Conservation (phyloP, 345 rosid genomes). For the Lumnitzera racemosa region DNA sequence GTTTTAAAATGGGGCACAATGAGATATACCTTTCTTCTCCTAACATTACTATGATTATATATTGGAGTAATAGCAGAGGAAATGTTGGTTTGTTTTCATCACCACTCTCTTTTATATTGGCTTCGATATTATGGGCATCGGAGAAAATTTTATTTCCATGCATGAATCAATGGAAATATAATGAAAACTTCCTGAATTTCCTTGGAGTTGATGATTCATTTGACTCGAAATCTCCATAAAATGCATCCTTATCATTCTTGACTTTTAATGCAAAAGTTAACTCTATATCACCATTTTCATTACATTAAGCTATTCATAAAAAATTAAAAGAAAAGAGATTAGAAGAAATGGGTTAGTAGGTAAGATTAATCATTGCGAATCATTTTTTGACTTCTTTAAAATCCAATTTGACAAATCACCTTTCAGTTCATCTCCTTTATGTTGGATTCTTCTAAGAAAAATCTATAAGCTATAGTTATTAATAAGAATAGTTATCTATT, state of each 20-base stretch:
- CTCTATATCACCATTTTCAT: constrained; percentile 46
- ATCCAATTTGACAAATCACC: no score
- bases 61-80: constrained; percentile 34
- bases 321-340: background rate
- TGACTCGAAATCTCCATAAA: constrained; percentile 48
- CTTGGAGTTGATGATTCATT: constrained; percentile 72
- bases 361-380: background rate
- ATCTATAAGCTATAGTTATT: no score
- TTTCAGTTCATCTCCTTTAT: no score
- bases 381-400: no score
- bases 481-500: no score
- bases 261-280: constrained; percentile 49
- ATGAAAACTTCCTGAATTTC: constrained; percentile 45
- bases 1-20: constrained; percentile 27
- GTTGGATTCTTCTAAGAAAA: no score
- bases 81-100: constrained; percentile 19
- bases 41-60: constrained; percentile 32
- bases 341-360: background rate
- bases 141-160: constrained; percentile 44
- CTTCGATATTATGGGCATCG: constrained; percentile 22
- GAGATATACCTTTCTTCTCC: constrained; percentile 44
- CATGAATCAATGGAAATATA: constrained; percentile 52
- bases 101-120: constrained; percentile 21
- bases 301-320: constrained; percentile 51
- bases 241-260: constrained; percentile 39